These are phyloP conservation scores for Rhodotorula sp. DNA, from an alignment of 1,284 basidiomycete species.

Conservation along the genomic window DNA sequence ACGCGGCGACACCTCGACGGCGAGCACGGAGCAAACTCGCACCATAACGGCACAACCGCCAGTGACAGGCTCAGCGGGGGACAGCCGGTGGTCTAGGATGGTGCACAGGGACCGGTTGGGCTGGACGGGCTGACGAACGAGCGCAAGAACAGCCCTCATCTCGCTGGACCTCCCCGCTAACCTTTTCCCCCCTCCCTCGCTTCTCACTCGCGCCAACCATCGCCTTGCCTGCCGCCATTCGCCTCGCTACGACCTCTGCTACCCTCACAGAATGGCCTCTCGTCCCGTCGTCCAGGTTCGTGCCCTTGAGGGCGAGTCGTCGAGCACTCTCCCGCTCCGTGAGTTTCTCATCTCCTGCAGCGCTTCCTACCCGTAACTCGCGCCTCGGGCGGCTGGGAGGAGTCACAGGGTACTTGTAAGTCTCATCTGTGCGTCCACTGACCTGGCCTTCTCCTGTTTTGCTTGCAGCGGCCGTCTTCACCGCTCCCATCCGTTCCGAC, in stretches of 20 bases:
- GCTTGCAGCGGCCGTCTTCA: conserved; percentile 96
- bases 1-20: no score
- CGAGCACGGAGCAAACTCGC: no score
- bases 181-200: background rate
- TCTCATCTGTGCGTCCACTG: no score
- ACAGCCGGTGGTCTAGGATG: background rate
- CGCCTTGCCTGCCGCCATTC: background rate
- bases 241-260: no score
- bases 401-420: no score
- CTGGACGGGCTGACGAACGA: background rate
- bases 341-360: background rate
- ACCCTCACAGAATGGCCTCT: conserved; percentile 33
- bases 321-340: conserved; percentile 40
- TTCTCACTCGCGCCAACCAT: no score
- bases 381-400: background rate
- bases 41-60: background rate
- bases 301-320: conserved; percentile 40
- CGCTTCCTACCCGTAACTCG: background rate
- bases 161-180: background rate
- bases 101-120: background rate
- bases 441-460: conserved; percentile 49
- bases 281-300: conserved; percentile 44
- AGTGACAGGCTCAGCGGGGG: background rate
- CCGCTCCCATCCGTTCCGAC: conserved; percentile 97
- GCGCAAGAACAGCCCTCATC: background rate